Conservation (phyloP, 2,329 filamentous ascomycete genomes). For the Alternaria ventricosa region DNA sequence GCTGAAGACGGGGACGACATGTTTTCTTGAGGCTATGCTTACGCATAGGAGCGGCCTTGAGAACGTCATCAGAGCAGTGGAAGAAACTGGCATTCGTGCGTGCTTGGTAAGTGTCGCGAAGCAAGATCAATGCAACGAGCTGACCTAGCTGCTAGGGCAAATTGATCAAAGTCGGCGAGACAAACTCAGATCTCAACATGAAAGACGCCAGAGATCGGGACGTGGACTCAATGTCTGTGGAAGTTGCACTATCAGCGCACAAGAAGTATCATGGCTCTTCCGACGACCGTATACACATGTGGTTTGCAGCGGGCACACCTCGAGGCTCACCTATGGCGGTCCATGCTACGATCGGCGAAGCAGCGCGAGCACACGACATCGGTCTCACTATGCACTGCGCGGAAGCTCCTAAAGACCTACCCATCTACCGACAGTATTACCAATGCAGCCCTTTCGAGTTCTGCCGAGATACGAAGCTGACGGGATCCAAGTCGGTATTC, state of each 20-base stretch:
- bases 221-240: conserved; percentile 45
- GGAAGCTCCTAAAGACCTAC: conserved; percentile 51
- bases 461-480: conserved; percentile 43
- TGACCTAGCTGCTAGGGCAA: conserved; percentile 34
- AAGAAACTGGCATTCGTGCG: conserved; percentile 44
- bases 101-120: conserved; percentile 21
- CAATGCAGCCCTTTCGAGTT: conserved; percentile 46
- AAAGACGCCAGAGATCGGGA: conserved; percentile 49
- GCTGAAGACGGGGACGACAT: conserved; percentile 49
- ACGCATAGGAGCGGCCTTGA: conserved; percentile 39
- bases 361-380: conserved; percentile 50
- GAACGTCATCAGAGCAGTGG: conserved; percentile 36
- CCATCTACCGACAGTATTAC: conserved; percentile 50
- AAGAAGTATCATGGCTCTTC: conserved; percentile 38
- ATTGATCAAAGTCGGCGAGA: conserved; percentile 48
- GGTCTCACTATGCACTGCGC: conserved; percentile 58
- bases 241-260: conserved; percentile 43
- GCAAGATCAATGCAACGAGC: background rate
- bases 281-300: conserved; percentile 55
- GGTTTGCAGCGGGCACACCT: conserved; percentile 57
- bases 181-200: conserved; percentile 41
- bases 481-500: conserved; percentile 40
- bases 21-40: conserved; percentile 48
- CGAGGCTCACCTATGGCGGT: conserved; percentile 51
- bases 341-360: conserved; percentile 51